Base-by-base conservation (phyloP, 176 grass and related monocot genomes). In the Puya raimondii region DNA sequence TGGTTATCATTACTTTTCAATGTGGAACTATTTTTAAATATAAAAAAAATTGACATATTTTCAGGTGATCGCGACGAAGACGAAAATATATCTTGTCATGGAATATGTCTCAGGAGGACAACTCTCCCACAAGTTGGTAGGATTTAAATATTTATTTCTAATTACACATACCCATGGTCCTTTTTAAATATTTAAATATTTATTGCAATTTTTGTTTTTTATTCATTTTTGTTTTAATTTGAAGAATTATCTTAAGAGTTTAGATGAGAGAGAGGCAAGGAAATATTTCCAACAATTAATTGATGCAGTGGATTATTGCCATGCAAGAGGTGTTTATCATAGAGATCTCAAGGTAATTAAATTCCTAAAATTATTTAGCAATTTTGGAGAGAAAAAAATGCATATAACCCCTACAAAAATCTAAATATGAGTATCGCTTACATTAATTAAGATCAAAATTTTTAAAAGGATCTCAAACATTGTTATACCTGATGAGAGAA, bases 261-360 rank as follows among this genome's bases (percentile, higher is more conserved):
- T 89, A 65, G 68, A 89, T 54, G 90, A 89, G 78, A 72, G 15
- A 66, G 75, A 82, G 52, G 83, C 86, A 11, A 94, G 79, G 61
- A 94, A 84, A 68, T 94, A 89, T 51, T 94, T 94, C 74, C 82
- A 94, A 71, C 90, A 94, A 59, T 42, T 94, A 52, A 86, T 94
- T 65, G 86, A 94, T 84, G 86, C 75, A 3, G 78, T 94, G 26
- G 83, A 94, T 80, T 94, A 89, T 33, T 94, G 86, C 26, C 90
- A 94, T 20, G 67, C 76, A 21, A 86, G 65, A 84, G 86, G 84
- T 49, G 68, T 89, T 47, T 89, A 74, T 49, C 90, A 94, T 58
- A 86, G 90, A 79, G 90, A 86, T 67, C 83, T 94, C 47, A 94
- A 94, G 86, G 90, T 87, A 33, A 71, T 47, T 49, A 64, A 25